Percentiles rank a stretch among this genome's conserved stretches.
phyloP scores from a whole-genome alignment of 2,329 filamentous ascomycete genomes.

The Gyromitra esculenta region DNA sequence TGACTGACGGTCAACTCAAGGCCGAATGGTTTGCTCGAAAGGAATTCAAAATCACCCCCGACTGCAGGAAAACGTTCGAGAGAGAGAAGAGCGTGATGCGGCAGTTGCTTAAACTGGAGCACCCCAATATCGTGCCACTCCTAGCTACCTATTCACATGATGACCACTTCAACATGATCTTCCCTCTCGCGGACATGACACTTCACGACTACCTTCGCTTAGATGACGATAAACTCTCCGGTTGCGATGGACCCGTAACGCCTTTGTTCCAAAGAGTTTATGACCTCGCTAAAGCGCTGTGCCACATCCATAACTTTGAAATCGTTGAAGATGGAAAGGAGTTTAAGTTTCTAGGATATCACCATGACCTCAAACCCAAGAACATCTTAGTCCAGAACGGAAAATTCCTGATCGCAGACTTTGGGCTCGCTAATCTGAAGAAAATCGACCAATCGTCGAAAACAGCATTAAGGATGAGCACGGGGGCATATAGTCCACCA shows the following conservation, averaged over 20 bases:
- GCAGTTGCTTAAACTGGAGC: not conserved
- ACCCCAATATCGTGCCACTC: constrained; percentile 26
- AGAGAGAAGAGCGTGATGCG: constrained; percentile 1
- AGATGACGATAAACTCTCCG: not conserved
- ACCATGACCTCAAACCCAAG: constrained; percentile 58
- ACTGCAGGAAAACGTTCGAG: not conserved
- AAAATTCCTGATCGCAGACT: constrained; percentile 58
- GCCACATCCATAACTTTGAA: not conserved
- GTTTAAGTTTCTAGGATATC: constrained; percentile 47
- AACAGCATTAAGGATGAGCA: not conserved
- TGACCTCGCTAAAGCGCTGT: not conserved
- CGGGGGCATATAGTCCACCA: not conserved
- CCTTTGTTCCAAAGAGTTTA: not conserved
- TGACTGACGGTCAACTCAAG: not conserved
- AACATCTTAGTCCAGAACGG: constrained; percentile 57
- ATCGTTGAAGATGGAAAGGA: constrained; percentile 10
- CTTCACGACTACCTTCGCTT: constrained; percentile 33
- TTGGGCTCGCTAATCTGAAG: constrained; percentile 57
- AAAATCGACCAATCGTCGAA: not conserved
- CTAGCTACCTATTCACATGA: constrained; percentile 18
- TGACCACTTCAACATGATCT: constrained; percentile 33
- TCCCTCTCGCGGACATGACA: constrained; percentile 38
- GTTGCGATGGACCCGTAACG: not conserved
- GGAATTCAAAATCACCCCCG: not conserved
- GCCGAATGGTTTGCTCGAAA: not conserved